Conservation (phyloP, 208 protist genomes). For the Leishmania lainsoni region DNA sequence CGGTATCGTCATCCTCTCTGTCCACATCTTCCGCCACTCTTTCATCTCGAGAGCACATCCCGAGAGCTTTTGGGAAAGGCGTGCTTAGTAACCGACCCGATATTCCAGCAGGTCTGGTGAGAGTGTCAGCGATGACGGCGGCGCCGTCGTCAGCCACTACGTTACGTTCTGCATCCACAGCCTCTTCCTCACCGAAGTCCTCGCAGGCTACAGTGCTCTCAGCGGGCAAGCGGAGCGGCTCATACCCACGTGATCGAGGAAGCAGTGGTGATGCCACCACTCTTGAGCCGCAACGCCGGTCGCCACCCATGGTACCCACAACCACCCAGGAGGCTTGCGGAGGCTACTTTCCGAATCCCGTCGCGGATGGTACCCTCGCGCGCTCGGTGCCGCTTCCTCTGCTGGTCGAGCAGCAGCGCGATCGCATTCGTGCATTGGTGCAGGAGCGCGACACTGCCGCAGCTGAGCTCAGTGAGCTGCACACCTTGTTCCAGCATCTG, state of each 20-base stretch:
- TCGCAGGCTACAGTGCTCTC: neutral
- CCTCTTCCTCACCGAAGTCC: slow-evolving; percentile 9
- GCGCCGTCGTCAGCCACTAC: neutral
- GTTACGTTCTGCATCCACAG: neutral
- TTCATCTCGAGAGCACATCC: neutral
- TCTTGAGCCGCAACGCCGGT: neutral
- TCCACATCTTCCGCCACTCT: slow-evolving; percentile 1
- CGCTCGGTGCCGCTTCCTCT: slow-evolving; percentile 17
- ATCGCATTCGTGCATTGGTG: slow-evolving; percentile 37
- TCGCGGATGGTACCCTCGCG: neutral
- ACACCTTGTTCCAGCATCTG: slow-evolving; percentile 41
- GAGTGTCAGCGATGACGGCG: neutral
- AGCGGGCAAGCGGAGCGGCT: neutral
- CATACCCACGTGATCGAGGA: neutral
- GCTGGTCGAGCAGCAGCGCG: slow-evolving; percentile 37
- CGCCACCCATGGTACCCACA: neutral
- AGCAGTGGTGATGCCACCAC: neutral
- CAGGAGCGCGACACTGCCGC: slow-evolving; percentile 37
- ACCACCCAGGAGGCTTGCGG: neutral
- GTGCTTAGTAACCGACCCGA: neutral
- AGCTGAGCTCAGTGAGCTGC: slow-evolving; percentile 40
- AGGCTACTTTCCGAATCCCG: neutral
- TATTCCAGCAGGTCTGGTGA: neutral
- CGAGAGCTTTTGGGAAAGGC: neutral
- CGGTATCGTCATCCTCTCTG: neutral